A percentile compares a stretch with the other conserved stretches of the same genome.
These are phyloP conservation scores for Sophora flavescens DNA, from an alignment of 306 rosid genomes.

Conservation along the genomic window DNA sequence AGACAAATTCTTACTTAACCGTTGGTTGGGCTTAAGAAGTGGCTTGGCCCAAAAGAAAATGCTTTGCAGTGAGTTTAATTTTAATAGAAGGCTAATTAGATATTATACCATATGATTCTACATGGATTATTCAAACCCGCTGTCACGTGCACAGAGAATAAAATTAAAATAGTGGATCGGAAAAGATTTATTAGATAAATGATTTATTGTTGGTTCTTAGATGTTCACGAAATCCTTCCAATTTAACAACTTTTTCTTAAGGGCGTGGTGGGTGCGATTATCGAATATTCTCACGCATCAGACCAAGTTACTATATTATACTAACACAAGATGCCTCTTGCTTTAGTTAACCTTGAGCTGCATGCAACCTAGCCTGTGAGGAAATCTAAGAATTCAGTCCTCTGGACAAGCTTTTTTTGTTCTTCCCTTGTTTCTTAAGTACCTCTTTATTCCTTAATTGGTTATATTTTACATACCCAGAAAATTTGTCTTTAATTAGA, in stretches of 20 bases:
- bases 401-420: background rate
- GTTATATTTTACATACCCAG: background rate
- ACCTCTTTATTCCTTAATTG: background rate
- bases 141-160: conserved; percentile 53
- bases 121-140: background rate
- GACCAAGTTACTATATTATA: conserved; percentile 35
- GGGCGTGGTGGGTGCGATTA: conserved; percentile 49
- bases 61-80: too few species aligned
- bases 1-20: too few species aligned
- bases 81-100: background rate
- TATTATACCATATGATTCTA: conserved; percentile 35
- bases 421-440: background rate
- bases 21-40: too few species aligned
- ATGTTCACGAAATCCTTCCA: conserved; percentile 37
- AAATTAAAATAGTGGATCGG: conserved; percentile 17
- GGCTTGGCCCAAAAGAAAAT: too few species aligned
- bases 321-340: conserved; percentile 3
- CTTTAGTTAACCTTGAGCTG: conserved; percentile 47
- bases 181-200: conserved; percentile 55
- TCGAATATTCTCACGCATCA: conserved; percentile 79
- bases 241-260: conserved; percentile 19
- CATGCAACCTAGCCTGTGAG: conserved; percentile 55
- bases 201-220: conserved; percentile 47
- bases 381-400: conserved; percentile 55
- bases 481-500: background rate